Base-by-base conservation (phyloP, 345 rosid genomes). In the Noccaea caerulescens region DNA sequence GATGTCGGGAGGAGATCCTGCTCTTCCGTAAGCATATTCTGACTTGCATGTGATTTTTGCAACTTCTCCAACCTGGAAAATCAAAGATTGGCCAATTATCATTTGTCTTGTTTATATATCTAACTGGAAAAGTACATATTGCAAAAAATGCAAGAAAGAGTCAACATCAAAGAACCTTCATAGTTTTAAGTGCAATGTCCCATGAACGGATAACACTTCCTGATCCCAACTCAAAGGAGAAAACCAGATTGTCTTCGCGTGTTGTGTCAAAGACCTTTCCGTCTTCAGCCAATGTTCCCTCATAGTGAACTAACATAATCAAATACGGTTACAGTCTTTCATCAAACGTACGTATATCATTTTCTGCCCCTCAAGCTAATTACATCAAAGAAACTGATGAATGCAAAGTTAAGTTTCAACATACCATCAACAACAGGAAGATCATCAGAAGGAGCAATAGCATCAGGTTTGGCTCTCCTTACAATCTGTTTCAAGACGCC, bases 31-130 rank as follows among this genome's bases (percentile, higher is more conserved):
- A 33, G 96, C 98, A 79, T 91, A 91, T 38, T 94, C 98, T 32
- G 99, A 92, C 81, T 86, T 91, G 85, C 98, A 91, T 47, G 85
- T 88, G 76, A 91, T 72, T 76, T 87, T 89, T 3, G 99, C 99
- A 79, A 94, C 84, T 81, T 94, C 99, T 37, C 99, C 99, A 42
- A 89, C 98, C 98, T 94, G 81, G 37, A 43, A 53, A 50, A 34
- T 20, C 30, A 27, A 30, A 14, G 42, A 6, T 18, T 11, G 6
- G 12, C 32, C 45, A 52, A 27, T 27, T 27, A 27, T 50, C 10
- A 71, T 45, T 51, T 23, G 3, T 51, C 25, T 3, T 23, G 3
- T 43, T 16, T 3, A 4, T 27, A 51, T 58, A 14, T 56, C 10
- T 12, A 73, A 46, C 36, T 16, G 50, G 16, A 55, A 50, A 20